Percentiles rank a stretch among this genome's conserved stretches.
Conservation (phyloP, 352 stramenopile genomes). For the Globisporangium lucens region DNA sequence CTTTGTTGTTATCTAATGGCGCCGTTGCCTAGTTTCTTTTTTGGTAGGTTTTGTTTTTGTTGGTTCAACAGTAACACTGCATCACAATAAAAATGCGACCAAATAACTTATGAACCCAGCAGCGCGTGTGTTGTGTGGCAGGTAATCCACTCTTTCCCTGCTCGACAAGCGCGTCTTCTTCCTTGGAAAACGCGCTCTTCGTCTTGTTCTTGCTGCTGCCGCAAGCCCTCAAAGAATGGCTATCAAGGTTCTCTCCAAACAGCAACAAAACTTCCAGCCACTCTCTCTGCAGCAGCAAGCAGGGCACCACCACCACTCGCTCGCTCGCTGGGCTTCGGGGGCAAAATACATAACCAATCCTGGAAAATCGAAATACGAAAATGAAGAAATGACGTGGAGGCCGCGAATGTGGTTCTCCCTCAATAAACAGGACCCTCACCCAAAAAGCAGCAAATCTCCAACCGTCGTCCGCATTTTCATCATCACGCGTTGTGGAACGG, state of each 20-base stretch:
- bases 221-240: background rate
- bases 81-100: background rate
- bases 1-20: background rate
- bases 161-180: background rate
- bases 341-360: background rate
- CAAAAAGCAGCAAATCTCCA: background rate
- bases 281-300: background rate
- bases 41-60: background rate
- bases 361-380: background rate
- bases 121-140: background rate
- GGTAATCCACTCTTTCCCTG: background rate
- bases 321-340: background rate
- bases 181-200: background rate
- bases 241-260: background rate
- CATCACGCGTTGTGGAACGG: conserved; percentile 12
- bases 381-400: background rate
- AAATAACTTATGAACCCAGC: conserved; percentile 11
- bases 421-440: background rate
- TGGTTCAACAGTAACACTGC: background rate
- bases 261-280: background rate
- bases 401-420: background rate
- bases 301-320: background rate
- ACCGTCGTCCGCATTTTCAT: background rate
- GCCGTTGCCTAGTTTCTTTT: background rate
- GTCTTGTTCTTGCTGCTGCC: background rate